Evolutionary conservation across 2,329 filamentous ascomycete genomes (phyloP).

Genomic region (Sphaerulina musiva): DNA sequence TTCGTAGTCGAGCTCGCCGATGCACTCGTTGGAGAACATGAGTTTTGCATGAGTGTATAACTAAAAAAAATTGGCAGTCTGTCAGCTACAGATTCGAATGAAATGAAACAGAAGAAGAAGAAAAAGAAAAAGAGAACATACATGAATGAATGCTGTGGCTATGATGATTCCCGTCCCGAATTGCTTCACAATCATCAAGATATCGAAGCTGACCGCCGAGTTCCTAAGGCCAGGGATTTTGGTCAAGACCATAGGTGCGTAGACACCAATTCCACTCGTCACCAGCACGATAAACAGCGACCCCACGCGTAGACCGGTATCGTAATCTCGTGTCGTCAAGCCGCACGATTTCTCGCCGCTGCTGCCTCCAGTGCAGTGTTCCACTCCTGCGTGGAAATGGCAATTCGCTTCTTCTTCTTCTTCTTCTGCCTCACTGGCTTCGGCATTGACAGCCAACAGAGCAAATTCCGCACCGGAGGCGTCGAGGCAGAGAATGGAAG

Average conservation of each 20-base stretch:
- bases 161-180: conserved; percentile 69
- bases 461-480: conserved; percentile 5
- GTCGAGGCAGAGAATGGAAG: conserved; percentile 44
- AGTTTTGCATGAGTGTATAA: conserved; percentile 65
- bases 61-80: conserved; percentile 35
- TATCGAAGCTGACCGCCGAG: conserved; percentile 40
- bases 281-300: conserved; percentile 65
- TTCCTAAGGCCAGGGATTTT: conserved; percentile 46
- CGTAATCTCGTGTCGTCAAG: conserved; percentile 52
- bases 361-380: conserved; percentile 53
- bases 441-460: background rate
- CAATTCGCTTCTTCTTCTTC: conserved; percentile 36
- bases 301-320: conserved; percentile 62
- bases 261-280: conserved; percentile 63
- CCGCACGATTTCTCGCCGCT: conserved; percentile 45
- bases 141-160: conserved; percentile 63
- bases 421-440: conserved; percentile 12
- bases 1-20: conserved; percentile 62
- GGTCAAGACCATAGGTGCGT: conserved; percentile 58
- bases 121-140: conserved; percentile 34
- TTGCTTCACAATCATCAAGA: conserved; percentile 61
- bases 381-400: conserved; percentile 69
- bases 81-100: background rate
- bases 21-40: conserved; percentile 65
- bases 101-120: background rate